Percentiles rank a stretch among this genome's conserved stretches.
These are phyloP conservation scores for Pseudogymnoascus sp. DNA, from an alignment of 2,329 filamentous ascomycete genomes.

Conservation along the genomic window DNA sequence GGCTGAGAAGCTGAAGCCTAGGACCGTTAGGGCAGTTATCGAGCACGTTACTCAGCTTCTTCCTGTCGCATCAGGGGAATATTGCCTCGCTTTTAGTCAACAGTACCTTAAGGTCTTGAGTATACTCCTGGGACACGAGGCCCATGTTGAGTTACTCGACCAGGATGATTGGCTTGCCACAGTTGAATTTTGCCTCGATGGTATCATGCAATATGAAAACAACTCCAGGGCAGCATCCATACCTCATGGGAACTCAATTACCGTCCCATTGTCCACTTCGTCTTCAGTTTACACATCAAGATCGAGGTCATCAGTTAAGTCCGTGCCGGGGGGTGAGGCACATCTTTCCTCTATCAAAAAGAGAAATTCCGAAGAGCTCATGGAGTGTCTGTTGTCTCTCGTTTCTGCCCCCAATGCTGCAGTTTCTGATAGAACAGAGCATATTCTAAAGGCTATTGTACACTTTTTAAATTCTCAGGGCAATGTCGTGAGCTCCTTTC, in stretches of 20 bases:
- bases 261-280: slow-evolving; percentile 12
- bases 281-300: slow-evolving; percentile 17
- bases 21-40: slow-evolving; percentile 71
- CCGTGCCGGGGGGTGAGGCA: slow-evolving; percentile 28
- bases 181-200: slow-evolving; percentile 53
- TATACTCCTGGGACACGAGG: slow-evolving; percentile 61
- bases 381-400: slow-evolving; percentile 60
- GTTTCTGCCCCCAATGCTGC: slow-evolving; percentile 62
- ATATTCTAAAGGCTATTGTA: slow-evolving; percentile 49
- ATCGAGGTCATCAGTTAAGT: slow-evolving; percentile 18
- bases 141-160: slow-evolving; percentile 74
- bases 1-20: slow-evolving; percentile 59
- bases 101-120: slow-evolving; percentile 74
- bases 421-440: slow-evolving; percentile 46
- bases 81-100: slow-evolving; percentile 62
- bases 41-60: slow-evolving; percentile 76
- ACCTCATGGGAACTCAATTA: slow-evolving; percentile 17
- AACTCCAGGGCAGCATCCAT: slow-evolving; percentile 15
- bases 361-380: slow-evolving; percentile 43
- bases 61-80: slow-evolving; percentile 51
- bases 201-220: slow-evolving; percentile 46
- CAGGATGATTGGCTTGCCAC: slow-evolving; percentile 35
- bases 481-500: slow-evolving; percentile 53
- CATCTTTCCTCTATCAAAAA: slow-evolving; percentile 21
- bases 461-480: slow-evolving; percentile 54